A percentile compares a stretch with the other conserved stretches of the same genome.
Conservation (phyloP, 306 rosid species). For the Lagenaria siceraria region DNA sequence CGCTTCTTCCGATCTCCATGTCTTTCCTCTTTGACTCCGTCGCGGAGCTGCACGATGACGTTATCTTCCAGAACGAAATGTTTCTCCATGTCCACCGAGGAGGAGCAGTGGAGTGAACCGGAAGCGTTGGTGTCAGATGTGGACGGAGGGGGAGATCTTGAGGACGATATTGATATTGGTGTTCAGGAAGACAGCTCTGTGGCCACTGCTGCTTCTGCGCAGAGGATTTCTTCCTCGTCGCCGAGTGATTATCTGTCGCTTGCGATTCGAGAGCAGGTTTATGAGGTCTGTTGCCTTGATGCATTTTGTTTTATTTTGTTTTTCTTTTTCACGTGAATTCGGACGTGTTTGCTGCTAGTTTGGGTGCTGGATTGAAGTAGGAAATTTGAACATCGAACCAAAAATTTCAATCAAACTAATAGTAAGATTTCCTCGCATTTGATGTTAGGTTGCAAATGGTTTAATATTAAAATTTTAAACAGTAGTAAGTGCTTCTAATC, state of each 20-base stretch:
- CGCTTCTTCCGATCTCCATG: slow-evolving; percentile 20
- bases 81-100: slow-evolving; percentile 49
- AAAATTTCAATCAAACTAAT: not conserved
- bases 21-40: slow-evolving; percentile 14
- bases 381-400: not conserved
- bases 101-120: slow-evolving; percentile 34
- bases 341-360: not conserved
- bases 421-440: not conserved
- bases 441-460: not conserved
- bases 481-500: not conserved
- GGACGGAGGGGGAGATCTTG: slow-evolving; percentile 17
- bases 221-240: slow-evolving; percentile 26
- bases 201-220: slow-evolving; percentile 15
- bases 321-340: not conserved
- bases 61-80: slow-evolving; percentile 24
- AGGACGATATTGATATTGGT: slow-evolving; percentile 4
- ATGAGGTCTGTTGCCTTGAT: slow-evolving; percentile 40
- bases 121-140: slow-evolving; percentile 21
- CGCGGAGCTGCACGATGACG: slow-evolving; percentile 8
- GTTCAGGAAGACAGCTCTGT: slow-evolving; percentile 7
- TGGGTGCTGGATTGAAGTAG: not conserved
- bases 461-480: not conserved
- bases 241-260: slow-evolving; percentile 50
- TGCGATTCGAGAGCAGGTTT: slow-evolving; percentile 93
- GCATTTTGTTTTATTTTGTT: not conserved